A percentile compares a stretch with the other conserved stretches of the same genome.
These are phyloP conservation scores for Geotrichum australiense DNA, from an alignment of 1,139 yeast species.

Conservation along the genomic window DNA sequence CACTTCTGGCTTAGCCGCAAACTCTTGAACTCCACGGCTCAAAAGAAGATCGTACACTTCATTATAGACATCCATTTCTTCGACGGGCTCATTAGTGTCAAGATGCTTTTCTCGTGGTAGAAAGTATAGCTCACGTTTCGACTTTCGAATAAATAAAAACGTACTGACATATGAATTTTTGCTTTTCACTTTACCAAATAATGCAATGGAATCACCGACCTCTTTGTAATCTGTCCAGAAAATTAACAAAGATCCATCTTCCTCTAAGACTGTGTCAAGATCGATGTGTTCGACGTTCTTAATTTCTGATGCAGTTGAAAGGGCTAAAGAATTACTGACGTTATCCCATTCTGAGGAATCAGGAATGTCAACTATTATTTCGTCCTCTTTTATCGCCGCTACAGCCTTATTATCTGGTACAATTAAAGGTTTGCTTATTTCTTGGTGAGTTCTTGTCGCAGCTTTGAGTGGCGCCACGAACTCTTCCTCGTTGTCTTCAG, in stretches of 20 bases:
- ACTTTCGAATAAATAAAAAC: constrained; percentile 66
- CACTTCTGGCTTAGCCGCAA: constrained; percentile 63
- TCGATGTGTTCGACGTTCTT: constrained; percentile 12
- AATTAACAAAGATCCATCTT: constrained; percentile 53
- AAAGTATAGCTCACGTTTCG: constrained; percentile 67
- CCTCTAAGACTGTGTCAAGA: constrained; percentile 24
- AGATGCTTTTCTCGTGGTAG: constrained; percentile 46
- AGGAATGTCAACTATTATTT: constrained; percentile 5
- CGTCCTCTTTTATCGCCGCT: not conserved
- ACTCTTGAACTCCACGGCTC: constrained; percentile 53
- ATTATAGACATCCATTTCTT: constrained; percentile 63
- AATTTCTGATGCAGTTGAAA: not conserved
- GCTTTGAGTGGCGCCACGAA: constrained; percentile 13
- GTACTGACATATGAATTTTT: constrained; percentile 53
- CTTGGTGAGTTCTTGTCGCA: constrained; percentile 7
- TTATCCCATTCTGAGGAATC: constrained; percentile 16
- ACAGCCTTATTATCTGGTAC: no score
- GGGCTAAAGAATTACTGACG: constrained; percentile 8
- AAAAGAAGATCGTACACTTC: constrained; percentile 60
- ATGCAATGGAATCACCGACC: constrained; percentile 56
- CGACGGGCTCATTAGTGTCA: constrained; percentile 38
- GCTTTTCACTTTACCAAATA: constrained; percentile 68
- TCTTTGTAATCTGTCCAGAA: constrained; percentile 91
- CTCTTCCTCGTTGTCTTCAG: constrained; percentile 10
- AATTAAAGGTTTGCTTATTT: not conserved